phyloP scores from a whole-genome alignment of 768 basidiomycete species.

The Phallus indusiatus region DNA sequence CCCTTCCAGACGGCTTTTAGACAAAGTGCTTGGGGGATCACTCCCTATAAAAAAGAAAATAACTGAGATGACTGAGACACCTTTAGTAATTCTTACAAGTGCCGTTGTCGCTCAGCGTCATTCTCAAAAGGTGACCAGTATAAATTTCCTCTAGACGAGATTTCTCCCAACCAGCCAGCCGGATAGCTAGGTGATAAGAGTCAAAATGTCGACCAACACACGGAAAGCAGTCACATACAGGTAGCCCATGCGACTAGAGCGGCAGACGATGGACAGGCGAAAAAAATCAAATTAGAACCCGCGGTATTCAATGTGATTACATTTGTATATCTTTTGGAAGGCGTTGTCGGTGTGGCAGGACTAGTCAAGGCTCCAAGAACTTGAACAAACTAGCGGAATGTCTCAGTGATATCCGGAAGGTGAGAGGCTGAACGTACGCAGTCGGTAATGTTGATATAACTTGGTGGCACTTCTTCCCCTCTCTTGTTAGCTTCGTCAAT shows the following conservation, averaged over 20 bases:
- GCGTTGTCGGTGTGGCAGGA: conserved; percentile 39
- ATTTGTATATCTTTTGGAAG: conserved; percentile 55
- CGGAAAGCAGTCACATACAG: background rate
- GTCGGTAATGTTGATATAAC: conserved; percentile 82
- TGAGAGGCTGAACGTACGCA: conserved; percentile 46
- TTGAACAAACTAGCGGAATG: conserved; percentile 54
- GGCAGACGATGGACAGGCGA: conserved; percentile 68
- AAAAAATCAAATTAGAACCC: conserved; percentile 80
- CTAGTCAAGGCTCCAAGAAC: conserved; percentile 67
- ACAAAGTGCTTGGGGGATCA: conserved; percentile 52
- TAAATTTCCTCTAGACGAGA: conserved; percentile 94
- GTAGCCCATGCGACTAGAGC: conserved; percentile 84
- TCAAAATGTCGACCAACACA: background rate
- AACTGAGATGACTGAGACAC: background rate
- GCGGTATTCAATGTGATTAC: conserved; percentile 92
- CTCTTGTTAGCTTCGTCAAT: conserved; percentile 76
- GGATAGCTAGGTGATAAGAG: conserved; percentile 39
- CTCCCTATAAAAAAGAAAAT: conserved; percentile 23
- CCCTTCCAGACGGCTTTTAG: conserved; percentile 75
- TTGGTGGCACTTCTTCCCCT: conserved; percentile 76
- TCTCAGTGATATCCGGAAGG: conserved; percentile 10
- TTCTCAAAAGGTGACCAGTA: conserved; percentile 85
- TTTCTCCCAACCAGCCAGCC: conserved; percentile 91
- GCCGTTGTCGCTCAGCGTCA: conserved; percentile 43
- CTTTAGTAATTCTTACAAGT: conserved; percentile 19